Evolutionary conservation across 1,139 yeast species (phyloP).

Genomic region (Arxiozyma bovina): DNA sequence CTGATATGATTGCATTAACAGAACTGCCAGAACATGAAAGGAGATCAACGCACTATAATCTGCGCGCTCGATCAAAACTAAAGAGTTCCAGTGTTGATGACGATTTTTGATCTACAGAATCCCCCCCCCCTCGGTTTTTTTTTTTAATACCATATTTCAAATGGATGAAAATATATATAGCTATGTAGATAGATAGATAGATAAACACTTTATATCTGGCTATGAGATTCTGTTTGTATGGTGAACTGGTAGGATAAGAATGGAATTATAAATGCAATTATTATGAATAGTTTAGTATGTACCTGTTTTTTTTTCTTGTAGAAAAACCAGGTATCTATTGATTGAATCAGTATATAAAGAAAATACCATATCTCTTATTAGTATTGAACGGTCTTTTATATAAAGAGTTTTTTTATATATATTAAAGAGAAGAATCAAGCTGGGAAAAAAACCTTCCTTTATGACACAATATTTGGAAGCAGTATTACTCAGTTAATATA

Average conservation of each 20-base stretch:
- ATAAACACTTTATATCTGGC: neutral
- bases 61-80: conserved; percentile 29
- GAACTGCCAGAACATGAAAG: conserved; percentile 23
- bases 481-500: too few species aligned
- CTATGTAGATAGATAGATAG: too few species aligned
- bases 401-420: too few species aligned
- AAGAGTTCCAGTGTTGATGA: conserved; percentile 16
- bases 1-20: conserved; percentile 19
- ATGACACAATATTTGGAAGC: too few species aligned
- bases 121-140: too few species aligned
- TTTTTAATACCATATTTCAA: neutral
- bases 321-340: too few species aligned
- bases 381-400: too few species aligned
- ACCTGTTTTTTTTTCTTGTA: neutral
- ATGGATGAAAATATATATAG: neutral
- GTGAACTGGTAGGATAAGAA: neutral
- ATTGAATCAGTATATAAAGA: neutral
- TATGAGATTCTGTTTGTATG: neutral
- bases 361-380: neutral
- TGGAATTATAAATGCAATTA: neutral
- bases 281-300: neutral
- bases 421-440: neutral
- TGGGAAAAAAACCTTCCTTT: neutral
- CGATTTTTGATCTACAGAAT: neutral
- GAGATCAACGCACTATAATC: conserved; percentile 27